Conservation (phyloP, 257 asterid species). For the Nicotiana tabacum region DNA sequence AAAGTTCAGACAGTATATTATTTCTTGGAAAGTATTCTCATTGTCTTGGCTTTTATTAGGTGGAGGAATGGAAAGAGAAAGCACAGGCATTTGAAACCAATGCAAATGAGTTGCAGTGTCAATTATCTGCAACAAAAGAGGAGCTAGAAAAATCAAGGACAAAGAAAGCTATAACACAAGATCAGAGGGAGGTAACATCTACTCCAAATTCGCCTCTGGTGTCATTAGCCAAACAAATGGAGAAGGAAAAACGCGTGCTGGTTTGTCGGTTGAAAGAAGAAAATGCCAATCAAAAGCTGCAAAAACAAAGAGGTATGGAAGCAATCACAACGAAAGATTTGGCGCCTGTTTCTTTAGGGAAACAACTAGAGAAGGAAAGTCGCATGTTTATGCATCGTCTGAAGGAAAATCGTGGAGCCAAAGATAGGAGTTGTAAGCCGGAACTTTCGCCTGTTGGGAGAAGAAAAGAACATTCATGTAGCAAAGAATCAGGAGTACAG, state of each 20-base stretch:
- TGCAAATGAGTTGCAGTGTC: conserved; percentile 36
- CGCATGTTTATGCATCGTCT: conserved; percentile 28
- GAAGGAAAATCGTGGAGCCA: conserved; percentile 25
- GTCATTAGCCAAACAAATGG: conserved; percentile 34
- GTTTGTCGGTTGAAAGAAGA: conserved; percentile 20
- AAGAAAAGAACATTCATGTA: conserved; percentile 14
- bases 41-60: conserved; percentile 28
- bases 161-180: neutral
- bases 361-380: conserved; percentile 73
- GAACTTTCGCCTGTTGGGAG: conserved; percentile 24
- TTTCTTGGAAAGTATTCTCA: neutral
- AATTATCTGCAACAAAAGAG: conserved; percentile 31
- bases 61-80: conserved; percentile 67
- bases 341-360: conserved; percentile 52
- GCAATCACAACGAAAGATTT: conserved; percentile 10
- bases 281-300: neutral
- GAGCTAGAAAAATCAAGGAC: conserved; percentile 28
- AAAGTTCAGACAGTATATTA: too few relatives aligned
- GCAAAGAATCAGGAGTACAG: conserved; percentile 8
- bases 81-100: conserved; percentile 44
- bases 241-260: conserved; percentile 26
- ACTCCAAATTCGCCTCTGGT: conserved; percentile 15
- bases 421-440: conserved; percentile 13
- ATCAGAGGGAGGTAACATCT: neutral
- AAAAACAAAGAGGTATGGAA: conserved; percentile 9